Percentiles rank a stretch among this genome's conserved stretches.
Conservation (phyloP, 352 stramenopile species). For the Phytophthora citricola region DNA sequence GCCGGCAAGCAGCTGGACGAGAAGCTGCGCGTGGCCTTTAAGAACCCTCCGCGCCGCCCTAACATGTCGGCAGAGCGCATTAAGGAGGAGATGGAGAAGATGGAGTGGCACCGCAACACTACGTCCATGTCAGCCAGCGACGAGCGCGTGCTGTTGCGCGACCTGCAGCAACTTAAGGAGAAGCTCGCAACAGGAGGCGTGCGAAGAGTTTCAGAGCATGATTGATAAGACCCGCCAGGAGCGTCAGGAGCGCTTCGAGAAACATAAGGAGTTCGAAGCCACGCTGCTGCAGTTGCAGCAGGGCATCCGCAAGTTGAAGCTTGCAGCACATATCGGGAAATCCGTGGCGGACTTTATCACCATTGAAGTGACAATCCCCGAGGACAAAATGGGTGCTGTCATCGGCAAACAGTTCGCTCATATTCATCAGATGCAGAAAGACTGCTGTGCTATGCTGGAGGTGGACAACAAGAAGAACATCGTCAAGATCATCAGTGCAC, state of each 20-base stretch:
- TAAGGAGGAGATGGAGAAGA: conserved; percentile 59
- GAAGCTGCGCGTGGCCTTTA: conserved; percentile 73
- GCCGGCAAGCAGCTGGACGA: conserved; percentile 76
- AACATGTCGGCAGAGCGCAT: conserved; percentile 60
- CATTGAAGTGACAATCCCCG: conserved; percentile 59
- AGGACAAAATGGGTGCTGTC: conserved; percentile 69
- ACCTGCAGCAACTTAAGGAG: conserved; percentile 70
- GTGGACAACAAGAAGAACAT: conserved; percentile 64
- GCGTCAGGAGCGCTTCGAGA: conserved; percentile 65
- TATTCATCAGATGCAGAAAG: conserved; percentile 63
- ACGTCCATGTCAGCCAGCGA: conserved; percentile 78
- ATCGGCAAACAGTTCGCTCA: conserved; percentile 73
- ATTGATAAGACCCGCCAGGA: conserved; percentile 64
- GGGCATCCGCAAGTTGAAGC: conserved; percentile 56
- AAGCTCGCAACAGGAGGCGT: conserved; percentile 57
- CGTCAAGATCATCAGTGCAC: conserved; percentile 63
- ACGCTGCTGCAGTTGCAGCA: conserved; percentile 61
- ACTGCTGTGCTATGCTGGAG: conserved; percentile 68
- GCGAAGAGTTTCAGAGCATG: conserved; percentile 62
- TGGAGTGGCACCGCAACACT: conserved; percentile 71
- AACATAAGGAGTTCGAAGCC: conserved; percentile 57
- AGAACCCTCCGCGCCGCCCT: conserved; percentile 67
- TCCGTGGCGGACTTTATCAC: conserved; percentile 52
- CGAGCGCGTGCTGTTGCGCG: conserved; percentile 73
- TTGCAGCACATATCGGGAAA: conserved; percentile 51